Percentiles rank a stretch among this genome's conserved stretches.
These are phyloP conservation scores for Colletotrichum sansevieriae DNA, from an alignment of 2,329 filamentous ascomycete species.

Conservation along the genomic window DNA sequence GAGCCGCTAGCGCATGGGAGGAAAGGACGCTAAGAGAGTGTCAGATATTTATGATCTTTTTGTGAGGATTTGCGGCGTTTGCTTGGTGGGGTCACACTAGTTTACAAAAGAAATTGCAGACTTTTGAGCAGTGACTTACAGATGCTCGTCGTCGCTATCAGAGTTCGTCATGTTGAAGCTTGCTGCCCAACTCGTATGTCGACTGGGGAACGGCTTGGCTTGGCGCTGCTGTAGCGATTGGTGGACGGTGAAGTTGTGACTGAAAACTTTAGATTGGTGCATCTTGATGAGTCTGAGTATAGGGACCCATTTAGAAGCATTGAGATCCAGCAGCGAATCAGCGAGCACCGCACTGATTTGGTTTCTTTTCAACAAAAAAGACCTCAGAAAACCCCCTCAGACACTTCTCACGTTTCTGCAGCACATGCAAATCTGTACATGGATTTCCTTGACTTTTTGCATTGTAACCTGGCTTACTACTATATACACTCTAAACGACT, in stretches of 20 bases:
- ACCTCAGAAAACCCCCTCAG: not conserved
- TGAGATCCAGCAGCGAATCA: slow-evolving; percentile 31
- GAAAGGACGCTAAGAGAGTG: slow-evolving; percentile 69
- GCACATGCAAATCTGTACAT: slow-evolving; percentile 28
- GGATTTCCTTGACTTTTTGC: slow-evolving; percentile 39
- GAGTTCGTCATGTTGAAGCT: slow-evolving; percentile 22
- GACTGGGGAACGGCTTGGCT: not conserved
- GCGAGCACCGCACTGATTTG: slow-evolving; percentile 4
- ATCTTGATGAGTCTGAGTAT: not conserved
- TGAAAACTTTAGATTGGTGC: too few species aligned
- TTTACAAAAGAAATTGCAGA: not conserved
- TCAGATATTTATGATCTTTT: not conserved
- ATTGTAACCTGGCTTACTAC: slow-evolving; percentile 47
- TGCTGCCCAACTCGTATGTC: not conserved
- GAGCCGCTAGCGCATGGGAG: slow-evolving; percentile 73
- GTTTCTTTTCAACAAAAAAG: not conserved
- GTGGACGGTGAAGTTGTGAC: too few species aligned
- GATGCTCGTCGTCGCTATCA: slow-evolving; percentile 61
- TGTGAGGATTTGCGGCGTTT: not conserved
- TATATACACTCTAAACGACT: slow-evolving; percentile 47
- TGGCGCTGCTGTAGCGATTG: too few species aligned
- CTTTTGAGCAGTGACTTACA: slow-evolving; percentile 54
- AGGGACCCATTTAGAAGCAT: slow-evolving; percentile 29
- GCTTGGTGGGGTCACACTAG: not conserved
- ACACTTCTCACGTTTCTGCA: not conserved